Conservation (phyloP, 352 stramenopile genomes). For the Phytophthora boehmeriae region DNA sequence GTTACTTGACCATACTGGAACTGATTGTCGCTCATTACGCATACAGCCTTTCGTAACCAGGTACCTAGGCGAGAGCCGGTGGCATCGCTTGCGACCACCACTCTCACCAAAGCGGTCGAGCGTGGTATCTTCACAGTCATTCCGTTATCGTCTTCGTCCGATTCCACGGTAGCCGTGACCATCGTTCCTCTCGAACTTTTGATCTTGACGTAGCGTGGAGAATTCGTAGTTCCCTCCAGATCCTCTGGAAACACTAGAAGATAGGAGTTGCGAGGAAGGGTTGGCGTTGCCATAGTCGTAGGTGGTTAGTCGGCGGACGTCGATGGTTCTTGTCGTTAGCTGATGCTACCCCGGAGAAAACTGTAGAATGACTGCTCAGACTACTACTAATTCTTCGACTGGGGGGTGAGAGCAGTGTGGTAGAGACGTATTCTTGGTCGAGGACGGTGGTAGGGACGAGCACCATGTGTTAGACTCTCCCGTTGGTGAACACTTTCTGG, state of each 20-base stretch:
- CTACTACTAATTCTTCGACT: not conserved
- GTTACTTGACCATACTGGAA: conserved; percentile 1
- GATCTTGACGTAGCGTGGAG: not conserved
- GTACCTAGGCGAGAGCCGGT: not conserved
- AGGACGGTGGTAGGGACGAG: too few species aligned
- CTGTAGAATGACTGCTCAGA: not conserved
- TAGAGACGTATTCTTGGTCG: too few species aligned
- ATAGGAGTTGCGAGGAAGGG: not conserved
- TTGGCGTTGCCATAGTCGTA: not conserved
- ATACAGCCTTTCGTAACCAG: conserved; percentile 1
- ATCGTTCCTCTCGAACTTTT: not conserved
- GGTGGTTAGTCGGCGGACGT: not conserved
- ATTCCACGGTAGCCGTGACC: not conserved
- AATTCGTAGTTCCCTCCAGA: not conserved
- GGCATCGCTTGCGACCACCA: conserved; percentile 1
- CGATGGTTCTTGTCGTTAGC: not conserved
- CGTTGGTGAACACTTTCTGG: not conserved
- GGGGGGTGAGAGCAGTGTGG: too few species aligned
- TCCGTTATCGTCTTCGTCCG: not conserved
- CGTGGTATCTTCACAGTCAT: not conserved
- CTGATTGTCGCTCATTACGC: not conserved
- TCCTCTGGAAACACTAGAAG: not conserved
- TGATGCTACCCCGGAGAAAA: not conserved
- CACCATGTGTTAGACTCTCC: not conserved
- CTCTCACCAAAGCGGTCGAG: not conserved